phyloP scores from a whole-genome alignment of 1,139 yeast species.

The Blastobotrys ciferrii region DNA sequence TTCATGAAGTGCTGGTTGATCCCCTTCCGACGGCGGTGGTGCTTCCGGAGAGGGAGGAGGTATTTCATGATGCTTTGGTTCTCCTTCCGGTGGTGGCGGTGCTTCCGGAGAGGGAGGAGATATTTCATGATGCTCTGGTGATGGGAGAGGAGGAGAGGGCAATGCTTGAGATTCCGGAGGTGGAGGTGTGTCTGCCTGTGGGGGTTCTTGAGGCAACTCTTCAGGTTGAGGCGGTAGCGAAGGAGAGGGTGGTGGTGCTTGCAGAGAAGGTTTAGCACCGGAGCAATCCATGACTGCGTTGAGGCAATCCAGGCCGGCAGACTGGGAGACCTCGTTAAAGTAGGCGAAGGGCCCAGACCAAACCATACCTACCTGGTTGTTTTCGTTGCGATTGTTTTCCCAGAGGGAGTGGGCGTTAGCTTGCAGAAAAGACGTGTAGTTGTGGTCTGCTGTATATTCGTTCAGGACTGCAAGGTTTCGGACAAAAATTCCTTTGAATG shows the following conservation, averaged over 20 bases:
- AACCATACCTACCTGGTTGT: constrained; percentile 12
- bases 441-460: constrained; percentile 9
- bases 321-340: constrained; percentile 2
- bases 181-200: neutral
- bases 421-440: constrained; percentile 9
- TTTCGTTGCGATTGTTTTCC: constrained; percentile 9
- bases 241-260: no score
- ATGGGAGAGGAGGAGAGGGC: no score
- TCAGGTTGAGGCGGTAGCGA: no score
- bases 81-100: no score
- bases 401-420: constrained; percentile 14
- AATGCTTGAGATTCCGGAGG: neutral
- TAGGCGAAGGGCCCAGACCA: constrained; percentile 10
- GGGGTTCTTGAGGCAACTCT: neutral
- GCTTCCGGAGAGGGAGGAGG: no score
- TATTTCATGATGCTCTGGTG: no score
- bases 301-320: neutral
- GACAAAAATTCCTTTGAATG: constrained; percentile 24
- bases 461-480: constrained; percentile 21
- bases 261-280: no score
- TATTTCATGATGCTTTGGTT: no score
- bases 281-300: constrained; percentile 1
- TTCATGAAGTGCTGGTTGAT: no score
- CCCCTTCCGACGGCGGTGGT: no score
- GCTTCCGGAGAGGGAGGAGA: no score